phyloP scores from a whole-genome alignment of 163 green algal species.

The Scenedesmus sp. region DNA sequence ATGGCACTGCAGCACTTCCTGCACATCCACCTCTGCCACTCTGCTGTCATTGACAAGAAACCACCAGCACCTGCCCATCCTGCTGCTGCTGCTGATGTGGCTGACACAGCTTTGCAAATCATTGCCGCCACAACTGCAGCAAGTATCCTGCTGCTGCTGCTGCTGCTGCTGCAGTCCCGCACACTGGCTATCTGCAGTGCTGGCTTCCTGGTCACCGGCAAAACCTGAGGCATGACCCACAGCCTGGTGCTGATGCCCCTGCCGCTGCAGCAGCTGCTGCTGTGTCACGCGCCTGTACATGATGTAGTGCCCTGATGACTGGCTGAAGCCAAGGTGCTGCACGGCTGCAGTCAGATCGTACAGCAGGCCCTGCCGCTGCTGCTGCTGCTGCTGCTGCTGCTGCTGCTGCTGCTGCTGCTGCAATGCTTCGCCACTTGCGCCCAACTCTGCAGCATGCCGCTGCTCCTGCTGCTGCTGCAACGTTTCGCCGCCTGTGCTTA shows the following conservation, averaged over 20 bases:
- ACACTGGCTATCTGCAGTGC: not conserved
- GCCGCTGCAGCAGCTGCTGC: not conserved
- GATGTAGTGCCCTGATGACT: conserved; percentile 40
- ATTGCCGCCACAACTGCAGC: not conserved
- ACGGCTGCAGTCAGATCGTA: conserved; percentile 43
- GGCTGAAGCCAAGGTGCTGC: conserved; percentile 39
- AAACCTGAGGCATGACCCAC: not conserved
- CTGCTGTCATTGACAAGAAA: conserved; percentile 27
- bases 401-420: not conserved
- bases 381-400: not conserved
- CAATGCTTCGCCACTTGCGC: too few species aligned
- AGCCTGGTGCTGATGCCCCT: not conserved
- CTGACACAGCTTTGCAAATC: not conserved
- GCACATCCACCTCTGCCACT: not conserved
- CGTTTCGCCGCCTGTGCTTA: not conserved
- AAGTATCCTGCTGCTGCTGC: not conserved
- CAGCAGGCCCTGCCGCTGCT: not conserved
- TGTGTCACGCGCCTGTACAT: conserved; percentile 18
- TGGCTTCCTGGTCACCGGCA: not conserved
- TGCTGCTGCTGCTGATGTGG: not conserved
- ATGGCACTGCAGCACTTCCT: conserved; percentile 43
- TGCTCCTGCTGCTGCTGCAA: not conserved
- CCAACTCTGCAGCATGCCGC: not conserved
- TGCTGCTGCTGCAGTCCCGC: not conserved
- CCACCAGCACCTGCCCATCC: not conserved